Evolutionary conservation across 257 asterid species (phyloP), one percentile per base, ranked within the genome.

Genomic region (Cynanchum wilfordii): DNA sequence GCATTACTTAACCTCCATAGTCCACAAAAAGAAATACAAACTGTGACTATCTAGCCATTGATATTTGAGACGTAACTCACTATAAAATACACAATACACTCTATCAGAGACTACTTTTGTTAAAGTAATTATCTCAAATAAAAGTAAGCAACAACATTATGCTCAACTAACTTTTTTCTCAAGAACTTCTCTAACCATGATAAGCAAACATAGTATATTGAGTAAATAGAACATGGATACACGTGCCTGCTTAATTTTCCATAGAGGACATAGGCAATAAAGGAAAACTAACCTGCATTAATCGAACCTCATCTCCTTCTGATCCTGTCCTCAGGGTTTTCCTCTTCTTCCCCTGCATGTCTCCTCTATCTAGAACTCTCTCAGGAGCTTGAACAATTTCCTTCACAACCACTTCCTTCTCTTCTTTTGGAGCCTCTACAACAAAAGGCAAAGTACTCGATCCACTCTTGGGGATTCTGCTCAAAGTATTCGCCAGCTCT

Each of bases 261-360:
- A 3, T 0, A 7, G 33, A 9, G 44, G 5, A 25, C 3, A 42
- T 55, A 50, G 13, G 45, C 22, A 60, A 62, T 44, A 52, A 29
- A 70, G 42, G 24, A 58, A 45, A 66, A 42, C 70, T 69, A 77
- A 94, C 99, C 98, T 94, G 99, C 93, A 94, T 73, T 33, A 82
- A 88, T 73, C 55, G 86, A 64, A 95, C 98, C 51, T 86, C 90
- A 36, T 90, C 97, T 75, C 98, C 98, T 89, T 92, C 96, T 5
- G 97, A 85, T 74, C 99, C 98, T 76, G 7, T 80, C 77, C 91
- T 88, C 82, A 95, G 70, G 15, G 86, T 80, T 75, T 40, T 63
- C 84, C 85, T 89, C 72, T 72, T 83, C 79, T 78, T 83, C 36
- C 52, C 86, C 19, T 73, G 44, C 27, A 68, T 81, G 66, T 68